Conservation (phyloP, 1,284 basidiomycete species). For the Porogramme epimiltina region DNA sequence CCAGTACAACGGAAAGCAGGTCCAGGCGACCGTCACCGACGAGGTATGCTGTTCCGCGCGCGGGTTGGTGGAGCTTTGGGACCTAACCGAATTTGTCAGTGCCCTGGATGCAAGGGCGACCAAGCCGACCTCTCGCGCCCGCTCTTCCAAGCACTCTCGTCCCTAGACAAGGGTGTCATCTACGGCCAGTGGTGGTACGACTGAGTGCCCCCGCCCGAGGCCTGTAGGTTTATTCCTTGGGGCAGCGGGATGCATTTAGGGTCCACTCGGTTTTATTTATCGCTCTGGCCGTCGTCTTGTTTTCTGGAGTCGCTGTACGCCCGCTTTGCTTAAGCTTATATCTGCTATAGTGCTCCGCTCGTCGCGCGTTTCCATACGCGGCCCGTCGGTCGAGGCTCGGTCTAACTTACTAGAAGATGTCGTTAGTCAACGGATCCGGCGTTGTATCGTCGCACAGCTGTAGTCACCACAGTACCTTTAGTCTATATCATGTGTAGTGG, state of each 20-base stretch:
- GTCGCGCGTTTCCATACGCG: neutral
- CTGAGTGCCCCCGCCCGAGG: neutral
- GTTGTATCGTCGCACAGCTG: conserved; percentile 12
- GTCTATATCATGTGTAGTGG: conserved; percentile 14
- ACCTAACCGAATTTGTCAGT: conserved; percentile 9
- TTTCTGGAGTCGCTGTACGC: conserved; percentile 4
- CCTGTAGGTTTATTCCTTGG: neutral
- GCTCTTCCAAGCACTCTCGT: conserved; percentile 24
- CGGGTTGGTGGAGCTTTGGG: conserved; percentile 26
- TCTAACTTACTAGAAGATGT: conserved; percentile 12
- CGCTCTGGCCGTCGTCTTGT: neutral
- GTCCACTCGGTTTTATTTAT: neutral
- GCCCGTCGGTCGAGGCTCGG: neutral
- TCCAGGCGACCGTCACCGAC: conserved; percentile 21
- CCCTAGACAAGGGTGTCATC: conserved; percentile 28
- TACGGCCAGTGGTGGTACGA: conserved; percentile 29
- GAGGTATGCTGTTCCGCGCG: conserved; percentile 15
- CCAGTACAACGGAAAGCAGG: conserved; percentile 23
- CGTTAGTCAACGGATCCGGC: conserved; percentile 7
- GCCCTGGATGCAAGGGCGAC: conserved; percentile 15
- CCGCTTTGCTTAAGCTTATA: conserved; percentile 2
- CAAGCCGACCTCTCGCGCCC: conserved; percentile 18
- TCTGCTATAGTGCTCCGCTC: conserved; percentile 1
- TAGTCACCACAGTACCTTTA: conserved; percentile 8
- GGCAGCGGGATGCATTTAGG: too few species aligned